Evolutionary conservation across 805 yeast species (phyloP), one percentile per base, ranked within the genome.

Genomic region (Myxozyma neglecta): DNA sequence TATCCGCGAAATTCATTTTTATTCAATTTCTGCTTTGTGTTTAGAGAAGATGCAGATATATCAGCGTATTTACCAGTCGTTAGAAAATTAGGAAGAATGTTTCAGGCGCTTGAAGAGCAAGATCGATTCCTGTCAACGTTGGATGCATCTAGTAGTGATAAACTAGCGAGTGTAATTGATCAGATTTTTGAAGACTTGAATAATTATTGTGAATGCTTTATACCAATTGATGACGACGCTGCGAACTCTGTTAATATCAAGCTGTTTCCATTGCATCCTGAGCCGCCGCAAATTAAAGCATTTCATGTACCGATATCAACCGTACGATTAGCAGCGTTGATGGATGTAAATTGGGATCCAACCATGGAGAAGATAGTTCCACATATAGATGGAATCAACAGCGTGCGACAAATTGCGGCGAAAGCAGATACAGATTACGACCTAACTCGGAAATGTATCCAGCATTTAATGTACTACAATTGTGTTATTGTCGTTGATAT

Each of bases 321-420:
- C 0, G 96, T 94, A 0, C 85, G 85, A 56, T 76, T 94, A 39
- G 81, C 81, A 35, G 77, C 82, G 43, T 78, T 94, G 64, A 86
- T 90, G 47, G 99, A 94, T 73, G 87, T 89, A 8, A 87, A 89
- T 69, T 94, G 99, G 97, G 99, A 94, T 74, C 97, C 97, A 1
- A 93, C 98, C 1, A 88, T 94, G 94, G 79, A 90, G 50, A 87
- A 88, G 56, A 89, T 94, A 29, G 75, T 90, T 10, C 97, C 97
- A 0, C 88, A 80, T 67, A 90, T 94, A 53, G 85, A 94, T 70
- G 99, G 99, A 1, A 79, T 91, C 53, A 93, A 93, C 72, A 89
- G 94, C 6, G 84, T 94, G 18, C 80, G 84, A 42, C 81, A 82
- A 58, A 93, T 96, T 43, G 84, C 96, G 18, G 83, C 84, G 55